Base-by-base conservation (phyloP, 768 basidiomycete species). In the Mycena rebaudengoi region DNA sequence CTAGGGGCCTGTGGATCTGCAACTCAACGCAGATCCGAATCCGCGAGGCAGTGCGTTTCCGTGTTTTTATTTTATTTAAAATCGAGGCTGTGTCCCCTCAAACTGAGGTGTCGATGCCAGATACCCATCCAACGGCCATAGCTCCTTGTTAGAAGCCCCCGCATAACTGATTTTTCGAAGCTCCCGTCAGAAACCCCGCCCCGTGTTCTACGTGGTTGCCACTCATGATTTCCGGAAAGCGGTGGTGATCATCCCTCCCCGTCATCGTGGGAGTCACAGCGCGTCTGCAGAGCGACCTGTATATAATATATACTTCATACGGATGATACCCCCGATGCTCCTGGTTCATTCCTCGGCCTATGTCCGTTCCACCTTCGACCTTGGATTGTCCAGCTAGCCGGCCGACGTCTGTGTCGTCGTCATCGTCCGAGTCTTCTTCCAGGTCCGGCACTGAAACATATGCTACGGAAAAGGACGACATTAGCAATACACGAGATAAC, bases 381-480 rank as follows among this genome's bases (percentile, higher is more conserved):
- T 13, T 52, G 48, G 49, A 28, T 25, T 37, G 52, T 14, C 32
- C 55, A 12, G 55, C 58, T 20, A 50, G 28, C 16, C 55, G 35
- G 12, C 46, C 62, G 26, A 48, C 62, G 50, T 50, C 62, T 3
- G 35, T 45, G 49, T 52, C 32, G 30, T 64, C 62, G 32, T 28
- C 50, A 2, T 41, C 40, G n/a, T 43, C 13, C 3, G 14, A 20
- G 18, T 52, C 60, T 18, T 53, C 43, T 1, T 52, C 62, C 2
- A 37, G n/a, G 5, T 62, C 62, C 5, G 51, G 63, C 4, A 28
- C 29, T 2, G 35, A 58, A 58, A 65, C 64, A 18, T 45, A 59
- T 52, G 51, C 62, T 7, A 63, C 62, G 16, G 30, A 49, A 25
- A 46, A 60, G 29, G 46, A 33, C 20, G 33, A 35, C 3, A 5